Percentiles rank a stretch among this genome's conserved stretches.
These are phyloP conservation scores for Aspergillus costaricaensis DNA, from an alignment of 2,329 filamentous ascomycete species.

Conservation along the genomic window DNA sequence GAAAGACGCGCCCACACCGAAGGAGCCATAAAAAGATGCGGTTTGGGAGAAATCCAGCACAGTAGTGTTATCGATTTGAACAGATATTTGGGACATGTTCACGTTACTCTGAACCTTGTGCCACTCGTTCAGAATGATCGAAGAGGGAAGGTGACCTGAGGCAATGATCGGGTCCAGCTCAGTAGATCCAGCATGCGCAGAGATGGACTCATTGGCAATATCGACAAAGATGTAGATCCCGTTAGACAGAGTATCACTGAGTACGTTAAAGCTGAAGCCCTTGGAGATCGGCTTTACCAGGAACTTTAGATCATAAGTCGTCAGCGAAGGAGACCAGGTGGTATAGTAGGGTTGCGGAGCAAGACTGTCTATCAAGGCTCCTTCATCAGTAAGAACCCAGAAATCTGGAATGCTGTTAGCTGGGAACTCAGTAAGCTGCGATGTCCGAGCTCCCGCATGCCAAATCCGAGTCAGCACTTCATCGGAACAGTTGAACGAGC, in stretches of 20 bases:
- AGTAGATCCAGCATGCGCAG: conserved; percentile 16
- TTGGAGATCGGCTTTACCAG: conserved; percentile 27
- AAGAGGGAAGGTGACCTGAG: conserved; percentile 4
- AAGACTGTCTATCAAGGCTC: conserved; percentile 16
- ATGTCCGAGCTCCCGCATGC: conserved; percentile 17
- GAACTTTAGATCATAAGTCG: conserved; percentile 12
- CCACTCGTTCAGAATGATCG: conserved; percentile 9
- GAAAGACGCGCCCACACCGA: conserved; percentile 35
- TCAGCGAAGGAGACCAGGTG: conserved; percentile 10
- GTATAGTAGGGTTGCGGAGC: conserved; percentile 15
- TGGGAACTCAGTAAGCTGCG: conserved; percentile 17
- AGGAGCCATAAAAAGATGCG: conserved; percentile 31
- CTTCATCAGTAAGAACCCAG: conserved; percentile 18
- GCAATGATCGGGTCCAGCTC: conserved; percentile 9
- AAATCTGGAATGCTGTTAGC: conserved; percentile 14
- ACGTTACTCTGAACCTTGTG: conserved; percentile 12
- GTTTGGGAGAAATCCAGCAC: conserved; percentile 32
- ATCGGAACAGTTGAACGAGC: conserved; percentile 19
- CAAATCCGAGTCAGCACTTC: conserved; percentile 14
- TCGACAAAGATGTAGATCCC: conserved; percentile 35
- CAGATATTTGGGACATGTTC: conserved; percentile 7
- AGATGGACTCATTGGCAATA: conserved; percentile 17
- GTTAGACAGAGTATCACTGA: conserved; percentile 32
- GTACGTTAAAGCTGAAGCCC: conserved; percentile 34
- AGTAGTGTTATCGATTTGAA: conserved; percentile 6